Evolutionary conservation across 2,329 filamentous ascomycete species (phyloP).

Genomic region (Dothistroma septosporum): DNA sequence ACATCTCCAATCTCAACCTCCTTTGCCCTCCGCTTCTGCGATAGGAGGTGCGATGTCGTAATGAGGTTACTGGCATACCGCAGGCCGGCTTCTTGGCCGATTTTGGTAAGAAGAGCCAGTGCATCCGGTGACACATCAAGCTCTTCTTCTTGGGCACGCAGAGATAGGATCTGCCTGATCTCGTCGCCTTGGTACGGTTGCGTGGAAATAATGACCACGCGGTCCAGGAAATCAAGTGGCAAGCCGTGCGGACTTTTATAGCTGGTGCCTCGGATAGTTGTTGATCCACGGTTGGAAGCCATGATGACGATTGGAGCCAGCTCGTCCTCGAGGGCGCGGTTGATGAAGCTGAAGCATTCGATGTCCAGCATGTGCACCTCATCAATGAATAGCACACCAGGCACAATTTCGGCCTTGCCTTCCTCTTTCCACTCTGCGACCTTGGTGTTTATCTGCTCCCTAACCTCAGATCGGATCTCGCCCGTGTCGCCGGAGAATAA

Average conservation of each 20-base stretch:
- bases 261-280: slow-evolving; percentile 86
- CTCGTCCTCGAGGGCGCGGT: slow-evolving; percentile 90
- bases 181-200: slow-evolving; percentile 78
- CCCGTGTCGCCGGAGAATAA: slow-evolving; percentile 97
- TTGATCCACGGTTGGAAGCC: slow-evolving; percentile 92
- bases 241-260: slow-evolving; percentile 91
- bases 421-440: slow-evolving; percentile 99
- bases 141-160: slow-evolving; percentile 93
- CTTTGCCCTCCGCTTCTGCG: slow-evolving; percentile 77
- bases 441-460: slow-evolving; percentile 98
- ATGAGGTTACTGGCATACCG: slow-evolving; percentile 98
- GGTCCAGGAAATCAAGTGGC: slow-evolving; percentile 91
- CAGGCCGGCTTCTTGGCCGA: slow-evolving; percentile 85
- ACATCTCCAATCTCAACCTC: slow-evolving; percentile 85
- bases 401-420: slow-evolving; percentile 96
- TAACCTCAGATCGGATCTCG: slow-evolving; percentile 93
- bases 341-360: slow-evolving; percentile 98
- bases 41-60: slow-evolving; percentile 83
- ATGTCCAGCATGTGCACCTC: slow-evolving; percentile 99
- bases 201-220: slow-evolving; percentile 93
- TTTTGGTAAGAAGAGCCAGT: slow-evolving; percentile 88
- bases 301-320: slow-evolving; percentile 97
- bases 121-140: slow-evolving; percentile 87
- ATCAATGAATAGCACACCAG: slow-evolving; percentile 95
- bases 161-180: slow-evolving; percentile 85